Evolutionary conservation across 192 early-diverging fungal genomes (phyloP), one percentile per base, ranked within the genome.

Genomic region (Entomortierella chlamydospora): DNA sequence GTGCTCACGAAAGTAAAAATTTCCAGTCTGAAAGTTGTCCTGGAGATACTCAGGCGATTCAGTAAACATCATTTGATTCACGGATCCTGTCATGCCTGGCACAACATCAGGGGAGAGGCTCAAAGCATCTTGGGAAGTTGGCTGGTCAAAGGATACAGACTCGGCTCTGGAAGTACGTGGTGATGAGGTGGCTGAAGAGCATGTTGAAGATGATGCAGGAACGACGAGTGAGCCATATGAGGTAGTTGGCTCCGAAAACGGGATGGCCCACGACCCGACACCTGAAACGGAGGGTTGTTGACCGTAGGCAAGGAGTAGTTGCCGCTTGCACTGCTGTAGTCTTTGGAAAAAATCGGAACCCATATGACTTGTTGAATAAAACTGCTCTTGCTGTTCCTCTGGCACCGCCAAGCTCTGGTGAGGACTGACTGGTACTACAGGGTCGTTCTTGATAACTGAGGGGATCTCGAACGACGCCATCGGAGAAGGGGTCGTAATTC

Each of bases 201-300:
- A 47, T 17, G 76, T 56, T 5, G 73, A 68, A 1, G 67, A 70
- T 3, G 76, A 79, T 17, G 76, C 76, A 23, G 76, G 76, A 9
- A 79, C 76, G 10, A 70, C 63, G 37, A 79, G 57, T 4, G 76
- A 79, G n/a, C 68, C 68, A 61, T 70, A 79, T 4, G 65, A 64
- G 26, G 51, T 2, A 22, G 64, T 69, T 0, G 66, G 31, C 29
- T 70, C 41, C 8, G 65, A 31, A 23, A 70, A 29, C 22, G 62
- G 68, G 11, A 79, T 79, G 0, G 50, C 31, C 76, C 70, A 61
- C 2, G 76, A 79, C 23, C 37, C 56, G 6, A 54, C 18, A 8
- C 25, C 47, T 23, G 72, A 47, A 13, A 64, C 53, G 29, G 58
- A 6, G 2, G 57, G 20, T 10, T 59, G 57, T 25, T 53, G 58